Evolutionary conservation across 352 stramenopile species (phyloP), one percentile per base, ranked within the genome.

Genomic region (Pythium volutum): DNA sequence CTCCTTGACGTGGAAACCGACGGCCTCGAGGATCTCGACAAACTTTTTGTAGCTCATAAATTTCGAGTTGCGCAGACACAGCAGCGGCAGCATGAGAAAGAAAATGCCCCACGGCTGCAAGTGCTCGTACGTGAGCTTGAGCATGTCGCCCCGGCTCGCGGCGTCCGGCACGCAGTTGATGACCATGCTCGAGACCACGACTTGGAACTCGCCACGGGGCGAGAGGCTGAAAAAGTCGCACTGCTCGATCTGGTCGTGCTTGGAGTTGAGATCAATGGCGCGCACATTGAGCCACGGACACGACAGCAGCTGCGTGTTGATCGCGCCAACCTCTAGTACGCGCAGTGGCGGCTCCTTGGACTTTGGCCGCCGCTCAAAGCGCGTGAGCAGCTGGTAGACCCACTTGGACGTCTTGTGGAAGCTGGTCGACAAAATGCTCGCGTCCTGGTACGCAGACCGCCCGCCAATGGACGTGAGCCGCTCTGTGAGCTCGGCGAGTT

Each of bases 301-400:
- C 65, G 96, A 90, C n/a, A 98, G 72, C 27, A 99, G 78, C 72
- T 98, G 89, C 43, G 91, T 98, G 70, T 98, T 99, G 66, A 99
- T 98, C 36, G 95, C 95, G 38, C 96, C 96, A 45, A 99, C 83
- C 65, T 96, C 87, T 5, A 94, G 64, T 42, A 89, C 61, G 20
- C 67, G 63, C 52, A 91, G 59, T 43, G 82, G 73, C 57, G 65
- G 55, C 70, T 83, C 67, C 49, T 90, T 91, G 39, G 85, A 84
- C 25, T 82, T 84, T 9, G 81, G 85, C 0, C 86, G 81, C 52
- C 90, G 38, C 23, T 75, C 74, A 50, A 92, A 87, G 62, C 75
- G 77, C 41, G 85, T 93, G 38, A 98, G 77, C 58, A 96, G 64
- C 56, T 91, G 86, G 51, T 98, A 84, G 48, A 98, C 91, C 95